These are phyloP conservation scores for Trypanosoma lewisi DNA, from an alignment of 208 protist species.

Conservation along the genomic window DNA sequence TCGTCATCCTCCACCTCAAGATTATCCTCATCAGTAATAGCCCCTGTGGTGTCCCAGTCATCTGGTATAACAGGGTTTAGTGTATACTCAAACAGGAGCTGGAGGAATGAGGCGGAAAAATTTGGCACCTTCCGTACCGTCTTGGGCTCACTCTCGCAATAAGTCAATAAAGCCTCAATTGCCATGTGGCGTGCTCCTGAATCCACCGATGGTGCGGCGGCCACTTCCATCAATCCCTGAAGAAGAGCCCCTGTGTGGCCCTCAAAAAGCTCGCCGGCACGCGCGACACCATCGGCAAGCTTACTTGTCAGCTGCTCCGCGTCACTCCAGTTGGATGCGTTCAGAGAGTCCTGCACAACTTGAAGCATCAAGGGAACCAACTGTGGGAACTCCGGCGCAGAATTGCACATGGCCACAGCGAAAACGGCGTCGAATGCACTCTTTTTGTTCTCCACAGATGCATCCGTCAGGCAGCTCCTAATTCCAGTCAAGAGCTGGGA, in stretches of 20 bases:
- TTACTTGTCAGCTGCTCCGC: slow-evolving; percentile 48
- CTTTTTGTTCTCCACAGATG: slow-evolving; percentile 39
- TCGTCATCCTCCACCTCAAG: slow-evolving; percentile 67
- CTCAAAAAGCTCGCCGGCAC: slow-evolving; percentile 56
- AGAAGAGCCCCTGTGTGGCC: slow-evolving; percentile 47
- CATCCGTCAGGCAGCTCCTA: slow-evolving; percentile 46
- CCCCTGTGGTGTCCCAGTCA: slow-evolving; percentile 65
- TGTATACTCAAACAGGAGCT: slow-evolving; percentile 85
- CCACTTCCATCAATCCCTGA: slow-evolving; percentile 73
- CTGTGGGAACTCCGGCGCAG: slow-evolving; percentile 35
- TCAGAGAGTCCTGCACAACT: slow-evolving; percentile 60
- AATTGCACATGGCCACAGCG: slow-evolving; percentile 39
- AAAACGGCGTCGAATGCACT: slow-evolving; percentile 64
- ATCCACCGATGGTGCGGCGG: slow-evolving; percentile 47
- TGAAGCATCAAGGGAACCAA: slow-evolving; percentile 68
- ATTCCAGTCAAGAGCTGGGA: slow-evolving; percentile 45
- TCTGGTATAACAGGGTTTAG: slow-evolving; percentile 55
- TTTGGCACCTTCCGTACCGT: slow-evolving; percentile 73
- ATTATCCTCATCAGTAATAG: slow-evolving; percentile 60
- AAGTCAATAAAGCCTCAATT: slow-evolving; percentile 76
- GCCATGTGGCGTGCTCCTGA: slow-evolving; percentile 67
- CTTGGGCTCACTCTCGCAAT: slow-evolving; percentile 81
- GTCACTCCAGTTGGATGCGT: slow-evolving; percentile 58
- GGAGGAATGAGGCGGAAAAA: slow-evolving; percentile 76
- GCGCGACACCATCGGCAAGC: slow-evolving; percentile 54